phyloP scores from a whole-genome alignment of 1,284 basidiomycete species.

The Leccinum proximum region DNA sequence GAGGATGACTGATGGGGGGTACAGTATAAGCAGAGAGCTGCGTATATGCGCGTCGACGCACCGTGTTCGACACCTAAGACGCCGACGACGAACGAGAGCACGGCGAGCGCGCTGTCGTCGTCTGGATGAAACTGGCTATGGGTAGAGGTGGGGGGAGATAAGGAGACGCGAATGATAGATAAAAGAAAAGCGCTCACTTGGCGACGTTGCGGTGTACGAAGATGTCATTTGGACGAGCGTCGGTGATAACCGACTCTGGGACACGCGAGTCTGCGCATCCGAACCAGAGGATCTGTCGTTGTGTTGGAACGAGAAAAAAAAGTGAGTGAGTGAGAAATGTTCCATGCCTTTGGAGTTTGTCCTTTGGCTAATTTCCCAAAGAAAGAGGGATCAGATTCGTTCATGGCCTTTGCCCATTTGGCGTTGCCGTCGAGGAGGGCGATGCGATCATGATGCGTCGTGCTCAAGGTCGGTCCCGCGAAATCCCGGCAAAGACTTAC shows the following conservation, averaged over 20 bases:
- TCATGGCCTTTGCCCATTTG: constrained; percentile 59
- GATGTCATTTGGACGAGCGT: constrained; percentile 60
- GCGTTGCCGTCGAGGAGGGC: constrained; percentile 53
- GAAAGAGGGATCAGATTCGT: constrained; percentile 56
- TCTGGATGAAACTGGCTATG: constrained; percentile 74
- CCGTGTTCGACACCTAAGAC: constrained; percentile 82
- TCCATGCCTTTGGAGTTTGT: constrained; percentile 66
- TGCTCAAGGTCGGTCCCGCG: too few species aligned
- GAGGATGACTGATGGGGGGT: constrained; percentile 55
- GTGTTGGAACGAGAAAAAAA: background rate
- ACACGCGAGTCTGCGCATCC: constrained; percentile 73
- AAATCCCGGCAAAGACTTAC: too few species aligned
- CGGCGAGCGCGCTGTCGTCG: constrained; percentile 78
- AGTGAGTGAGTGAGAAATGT: background rate
- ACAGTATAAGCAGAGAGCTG: too few species aligned
- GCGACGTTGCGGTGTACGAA: constrained; percentile 70
- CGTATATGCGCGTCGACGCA: constrained; percentile 33
- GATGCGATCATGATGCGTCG: too few species aligned
- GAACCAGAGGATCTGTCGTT: constrained; percentile 62
- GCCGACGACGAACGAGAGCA: constrained; percentile 81
- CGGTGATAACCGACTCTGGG: constrained; percentile 53
- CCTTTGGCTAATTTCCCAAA: constrained; percentile 58
- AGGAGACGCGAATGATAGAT: background rate
- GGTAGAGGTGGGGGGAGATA: background rate
- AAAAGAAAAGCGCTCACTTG: constrained; percentile 41